Conservation (phyloP, 2,329 filamentous ascomycete genomes). For the Iodosphaeria phyllophila region DNA sequence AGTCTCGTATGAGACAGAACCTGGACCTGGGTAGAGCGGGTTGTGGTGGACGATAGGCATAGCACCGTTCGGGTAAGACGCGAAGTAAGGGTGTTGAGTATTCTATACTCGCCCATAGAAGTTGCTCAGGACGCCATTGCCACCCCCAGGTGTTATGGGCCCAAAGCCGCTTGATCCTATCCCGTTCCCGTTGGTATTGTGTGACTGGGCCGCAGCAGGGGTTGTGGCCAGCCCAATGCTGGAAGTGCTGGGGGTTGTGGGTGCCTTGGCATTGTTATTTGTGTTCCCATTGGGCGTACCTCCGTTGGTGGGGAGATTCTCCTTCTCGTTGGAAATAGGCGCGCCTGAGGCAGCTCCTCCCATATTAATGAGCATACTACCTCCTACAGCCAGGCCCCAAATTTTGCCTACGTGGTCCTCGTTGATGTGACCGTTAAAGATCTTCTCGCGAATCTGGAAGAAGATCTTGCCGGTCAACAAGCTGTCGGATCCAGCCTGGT, state of each 20-base stretch:
- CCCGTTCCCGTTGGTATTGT: slow-evolving; percentile 37
- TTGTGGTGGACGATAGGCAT: too few relatives aligned
- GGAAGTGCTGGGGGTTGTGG: slow-evolving; percentile 52
- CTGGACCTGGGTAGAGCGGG: too few relatives aligned
- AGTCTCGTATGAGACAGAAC: too few relatives aligned
- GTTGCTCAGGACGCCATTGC: slow-evolving; percentile 34
- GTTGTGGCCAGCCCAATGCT: slow-evolving; percentile 28
- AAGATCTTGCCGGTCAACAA: slow-evolving; percentile 87
- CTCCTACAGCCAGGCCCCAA: slow-evolving; percentile 72
- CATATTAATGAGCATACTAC: slow-evolving; percentile 15
- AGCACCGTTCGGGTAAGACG: too few relatives aligned
- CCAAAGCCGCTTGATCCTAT: slow-evolving; percentile 48
- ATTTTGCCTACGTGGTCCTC: slow-evolving; percentile 77
- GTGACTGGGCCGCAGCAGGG: slow-evolving; percentile 27
- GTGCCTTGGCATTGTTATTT: slow-evolving; percentile 19
- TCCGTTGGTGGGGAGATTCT: slow-evolving; percentile 22
- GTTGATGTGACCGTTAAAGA: slow-evolving; percentile 69
- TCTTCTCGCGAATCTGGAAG: slow-evolving; percentile 76
- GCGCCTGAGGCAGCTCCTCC: too few relatives aligned
- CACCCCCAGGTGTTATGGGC: slow-evolving; percentile 61
- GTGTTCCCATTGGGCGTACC: slow-evolving; percentile 4
- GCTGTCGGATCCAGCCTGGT: slow-evolving; percentile 87
- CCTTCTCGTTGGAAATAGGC: slow-evolving; percentile 9
- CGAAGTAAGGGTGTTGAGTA: slow-evolving; percentile 2
- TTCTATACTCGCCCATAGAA: slow-evolving; percentile 3